Evolutionary conservation across 495 filamentous ascomycete species (phyloP).

Genomic region (Penicillium longicatenatum): DNA sequence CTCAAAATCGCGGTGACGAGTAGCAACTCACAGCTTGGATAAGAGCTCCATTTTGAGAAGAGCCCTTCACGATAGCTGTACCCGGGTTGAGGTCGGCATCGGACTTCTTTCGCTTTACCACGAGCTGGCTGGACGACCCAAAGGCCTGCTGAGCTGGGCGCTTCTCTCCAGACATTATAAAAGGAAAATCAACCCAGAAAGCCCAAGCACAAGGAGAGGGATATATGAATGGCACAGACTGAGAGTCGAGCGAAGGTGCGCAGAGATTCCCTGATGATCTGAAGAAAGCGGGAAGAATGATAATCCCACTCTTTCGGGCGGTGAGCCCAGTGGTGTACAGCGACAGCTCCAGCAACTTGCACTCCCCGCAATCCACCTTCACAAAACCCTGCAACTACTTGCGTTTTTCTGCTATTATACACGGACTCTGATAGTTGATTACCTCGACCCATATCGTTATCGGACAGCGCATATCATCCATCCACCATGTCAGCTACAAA

Average conservation of each 20-base stretch:
- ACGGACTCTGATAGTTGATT: not conserved
- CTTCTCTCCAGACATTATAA: conserved; percentile 83
- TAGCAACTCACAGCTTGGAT: conserved; percentile 73
- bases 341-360: conserved; percentile 24
- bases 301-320: conserved; percentile 30
- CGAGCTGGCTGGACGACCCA: conserved; percentile 69
- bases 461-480: not conserved
- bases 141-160: conserved; percentile 80
- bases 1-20: no score
- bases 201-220: not conserved
- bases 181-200: not conserved
- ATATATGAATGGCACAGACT: conserved; percentile 1
- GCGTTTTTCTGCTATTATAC: not conserved
- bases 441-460: no score
- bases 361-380: conserved; percentile 29
- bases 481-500: conserved; percentile 69
- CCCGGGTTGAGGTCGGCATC: conserved; percentile 64
- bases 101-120: conserved; percentile 86
- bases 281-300: conserved; percentile 33
- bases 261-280: conserved; percentile 24
- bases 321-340: conserved; percentile 24
- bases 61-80: conserved; percentile 64
- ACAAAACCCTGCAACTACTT: not conserved
- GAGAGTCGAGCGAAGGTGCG: conserved; percentile 13
- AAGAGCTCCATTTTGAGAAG: conserved; percentile 70